Evolutionary conservation across 1,139 yeast genomes (phyloP), one percentile per base, ranked within the genome.

Genomic region (Yamadazyma kanchanaburiensis): DNA sequence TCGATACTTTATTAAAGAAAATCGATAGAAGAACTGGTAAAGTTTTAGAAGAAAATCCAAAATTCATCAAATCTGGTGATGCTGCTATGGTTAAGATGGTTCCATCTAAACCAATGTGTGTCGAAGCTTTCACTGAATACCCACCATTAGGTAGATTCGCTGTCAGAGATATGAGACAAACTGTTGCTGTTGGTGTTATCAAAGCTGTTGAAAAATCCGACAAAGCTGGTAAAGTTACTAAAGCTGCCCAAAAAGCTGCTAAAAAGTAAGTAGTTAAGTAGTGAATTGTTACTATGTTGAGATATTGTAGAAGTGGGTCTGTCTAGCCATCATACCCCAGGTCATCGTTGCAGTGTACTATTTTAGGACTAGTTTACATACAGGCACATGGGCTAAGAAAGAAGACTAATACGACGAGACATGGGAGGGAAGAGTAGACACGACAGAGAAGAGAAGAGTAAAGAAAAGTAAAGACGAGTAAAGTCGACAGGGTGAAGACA

Each of bases 101-200:
- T 52, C 94, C 94, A 70, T 74, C 94, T 70, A 86, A 86, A 86
- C 95, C 95, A 68, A 82, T 86, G 94, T 85, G 94, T 76, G 95
- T 86, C 68, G 95, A 86, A 80, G 78, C 94, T 59, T 86, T 82
- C 94, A 76, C 94, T 62, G 91, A 85, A 71, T 87, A 85, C 89
- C 95, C 96, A 74, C 95, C 96, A 68, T 84, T 87, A 67, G 96
- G 96, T 70, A 87, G 96, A 81, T 88, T 88, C 79, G 96, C 96
- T 64, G 96, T 88, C 80, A 91, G 96, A 83, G 96, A 88, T 75
- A 88, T 88, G 96, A 86, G 96, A 83, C 96, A 87, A 76, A 88
- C 96, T 55, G 97, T 89, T 60, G 96, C 96, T 66, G 96, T 89
- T 69, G 97, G 96, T 87, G 96, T 89, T 68, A 87, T 89, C 91